Conservation (phyloP, 2,329 filamentous ascomycete genomes). For the Sporothrix humicola region DNA sequence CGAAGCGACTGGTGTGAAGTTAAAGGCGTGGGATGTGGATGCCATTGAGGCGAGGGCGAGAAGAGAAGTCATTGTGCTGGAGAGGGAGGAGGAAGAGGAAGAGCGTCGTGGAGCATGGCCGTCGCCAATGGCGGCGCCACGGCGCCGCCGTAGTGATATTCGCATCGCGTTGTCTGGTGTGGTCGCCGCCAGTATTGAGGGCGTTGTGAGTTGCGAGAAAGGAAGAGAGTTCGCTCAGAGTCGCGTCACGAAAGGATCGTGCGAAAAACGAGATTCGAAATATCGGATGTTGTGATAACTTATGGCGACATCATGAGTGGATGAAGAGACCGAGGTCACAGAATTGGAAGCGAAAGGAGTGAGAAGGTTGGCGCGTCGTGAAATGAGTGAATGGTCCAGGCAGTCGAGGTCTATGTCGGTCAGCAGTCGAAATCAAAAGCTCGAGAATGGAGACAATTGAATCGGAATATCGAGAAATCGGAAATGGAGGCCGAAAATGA, state of each 20-base stretch:
- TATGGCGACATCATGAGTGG: conserved; percentile 27
- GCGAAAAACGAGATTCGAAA: background rate
- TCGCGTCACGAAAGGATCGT: conserved; percentile 11
- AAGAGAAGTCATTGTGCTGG: conserved; percentile 40
- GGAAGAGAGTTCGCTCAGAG: background rate
- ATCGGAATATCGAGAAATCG: background rate
- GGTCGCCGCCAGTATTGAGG: background rate
- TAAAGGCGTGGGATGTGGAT: conserved; percentile 55
- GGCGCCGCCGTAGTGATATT: conserved; percentile 53
- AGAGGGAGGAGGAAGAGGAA: conserved; percentile 30
- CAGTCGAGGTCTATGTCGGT: background rate
- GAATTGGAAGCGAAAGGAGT: background rate
- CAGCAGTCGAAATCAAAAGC: background rate
- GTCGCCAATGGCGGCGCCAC: conserved; percentile 40
- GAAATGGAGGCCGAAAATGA: conserved; percentile 1
- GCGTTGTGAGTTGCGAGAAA: background rate
- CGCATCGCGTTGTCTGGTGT: conserved; percentile 52
- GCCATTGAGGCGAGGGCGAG: conserved; percentile 51
- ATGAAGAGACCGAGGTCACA: background rate
- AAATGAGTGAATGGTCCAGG: background rate
- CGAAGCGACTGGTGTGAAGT: conserved; percentile 66
- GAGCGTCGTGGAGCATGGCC: conserved; percentile 46
- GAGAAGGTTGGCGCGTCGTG: background rate
- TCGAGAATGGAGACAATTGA: background rate
- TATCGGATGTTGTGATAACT: background rate